These are phyloP conservation scores for Paecilomyces variotii DNA, from an alignment of 2,329 filamentous ascomycete genomes.

Conservation along the genomic window DNA sequence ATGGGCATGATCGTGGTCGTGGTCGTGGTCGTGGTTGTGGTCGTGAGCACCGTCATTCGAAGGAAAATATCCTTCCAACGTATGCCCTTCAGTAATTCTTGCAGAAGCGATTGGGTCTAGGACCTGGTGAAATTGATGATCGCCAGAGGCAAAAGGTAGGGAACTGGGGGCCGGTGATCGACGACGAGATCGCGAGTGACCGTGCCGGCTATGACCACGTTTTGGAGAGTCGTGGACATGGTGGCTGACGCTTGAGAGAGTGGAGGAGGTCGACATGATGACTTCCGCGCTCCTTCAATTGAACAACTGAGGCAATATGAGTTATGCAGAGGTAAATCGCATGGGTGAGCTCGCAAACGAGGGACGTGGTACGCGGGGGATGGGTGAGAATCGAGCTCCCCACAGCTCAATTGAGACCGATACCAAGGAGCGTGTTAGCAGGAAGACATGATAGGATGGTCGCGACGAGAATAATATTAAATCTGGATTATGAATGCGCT, in stretches of 20 bases:
- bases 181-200: slow-evolving; percentile 27
- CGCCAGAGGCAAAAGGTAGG: slow-evolving; percentile 14
- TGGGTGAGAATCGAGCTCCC: slow-evolving; percentile 1
- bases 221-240: slow-evolving; percentile 14
- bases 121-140: slow-evolving; percentile 11
- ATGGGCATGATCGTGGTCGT: slow-evolving; percentile 18
- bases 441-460: background rate
- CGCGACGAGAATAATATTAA: background rate
- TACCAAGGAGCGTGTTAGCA: background rate
- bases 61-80: slow-evolving; percentile 1
- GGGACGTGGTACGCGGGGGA: slow-evolving; percentile 1
- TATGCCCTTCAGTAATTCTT: background rate
- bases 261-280: slow-evolving; percentile 27
- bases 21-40: slow-evolving; percentile 17
- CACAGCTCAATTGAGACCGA: slow-evolving; percentile 1
- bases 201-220: slow-evolving; percentile 21
- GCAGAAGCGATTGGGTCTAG: background rate
- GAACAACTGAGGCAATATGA: slow-evolving; percentile 4
- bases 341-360: background rate
- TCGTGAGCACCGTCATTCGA: slow-evolving; percentile 11
- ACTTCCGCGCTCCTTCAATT: slow-evolving; percentile 6
- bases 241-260: slow-evolving; percentile 21
- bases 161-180: slow-evolving; percentile 20
- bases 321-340: background rate
- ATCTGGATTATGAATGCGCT: background rate